Base-by-base conservation (phyloP, 257 asterid genomes). In the Paulownia fortunei region DNA sequence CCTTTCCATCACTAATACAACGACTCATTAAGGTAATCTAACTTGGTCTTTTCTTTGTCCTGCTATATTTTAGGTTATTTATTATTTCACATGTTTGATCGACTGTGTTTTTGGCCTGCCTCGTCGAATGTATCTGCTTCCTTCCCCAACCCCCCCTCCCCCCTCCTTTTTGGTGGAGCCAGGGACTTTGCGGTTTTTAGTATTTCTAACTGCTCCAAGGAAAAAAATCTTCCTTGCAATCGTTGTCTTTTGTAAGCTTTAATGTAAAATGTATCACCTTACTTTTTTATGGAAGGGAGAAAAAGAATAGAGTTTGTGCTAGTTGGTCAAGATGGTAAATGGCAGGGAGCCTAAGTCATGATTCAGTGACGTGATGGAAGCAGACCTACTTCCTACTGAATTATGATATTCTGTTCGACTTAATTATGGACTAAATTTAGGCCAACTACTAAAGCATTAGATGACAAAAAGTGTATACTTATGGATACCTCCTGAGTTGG, bases 21-120 rank as follows among this genome's bases (percentile, higher is more conserved):
- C 85, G 92, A 67, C 93, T 92, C 75, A 84, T 93, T 69, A 90
- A 93, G 99, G 99, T 92, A 87, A 71, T 41, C 19, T 23, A n/a
- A 44, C 67, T 32, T 59, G 51, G 32, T n/a, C 2, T 67, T 72
- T 30, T 62, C 16, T 60, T 73, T 19, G 24, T 70, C 54, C 76
- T 26, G 55, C 52, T 64, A 41, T 58, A 19, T 56, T 70, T 27
- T 27, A 13, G 10, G 27, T 78, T 27, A 37, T 36, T 73, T 18
- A 8, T 21, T 60, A 69, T 41, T 54, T 51, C 6, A 32, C 46
- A 21, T 63, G 58, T 64, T 51, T 51, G 42, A 52, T 34, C 36
- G 37, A 60, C 47, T 47, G 19, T 49, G 12, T 27, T 51, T 61
- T 60, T 32, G 41, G 21, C 49, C n/a, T 74, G 51, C 72, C 36